Percentiles rank a stretch among this genome's conserved stretches.
Conservation (phyloP, 2,329 filamentous ascomycete species). For the Trichoderma semiorbis region DNA sequence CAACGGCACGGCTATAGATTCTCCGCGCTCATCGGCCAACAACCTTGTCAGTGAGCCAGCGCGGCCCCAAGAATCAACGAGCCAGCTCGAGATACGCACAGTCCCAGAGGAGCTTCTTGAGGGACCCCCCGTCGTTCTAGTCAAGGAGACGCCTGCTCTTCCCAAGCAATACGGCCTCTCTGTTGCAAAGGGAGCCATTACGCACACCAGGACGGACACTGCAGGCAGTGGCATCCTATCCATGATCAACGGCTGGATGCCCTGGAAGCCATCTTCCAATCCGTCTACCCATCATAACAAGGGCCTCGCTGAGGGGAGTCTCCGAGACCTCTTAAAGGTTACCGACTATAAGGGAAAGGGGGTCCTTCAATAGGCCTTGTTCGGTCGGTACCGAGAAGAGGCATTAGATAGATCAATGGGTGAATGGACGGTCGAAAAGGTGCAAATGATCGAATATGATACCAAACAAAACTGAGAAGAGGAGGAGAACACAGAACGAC, state of each 20-base stretch:
- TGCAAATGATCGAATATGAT: neutral
- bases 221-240: constrained; percentile 34
- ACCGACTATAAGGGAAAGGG: constrained; percentile 36
- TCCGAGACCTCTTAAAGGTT: constrained; percentile 49
- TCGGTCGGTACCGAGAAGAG: neutral
- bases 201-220: constrained; percentile 24
- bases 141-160: neutral
- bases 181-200: constrained; percentile 29
- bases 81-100: constrained; percentile 46
- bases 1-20: constrained; percentile 28
- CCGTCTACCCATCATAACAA: constrained; percentile 28
- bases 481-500: neutral
- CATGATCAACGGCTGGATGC: constrained; percentile 45
- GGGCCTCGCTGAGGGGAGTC: constrained; percentile 54
- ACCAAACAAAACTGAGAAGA: neutral
- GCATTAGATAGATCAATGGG: neutral
- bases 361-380: neutral
- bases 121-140: constrained; percentile 18
- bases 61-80: constrained; percentile 54
- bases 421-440: neutral
- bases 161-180: constrained; percentile 25
- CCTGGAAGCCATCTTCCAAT: constrained; percentile 36
- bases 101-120: constrained; percentile 28
- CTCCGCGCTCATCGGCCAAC: constrained; percentile 35
- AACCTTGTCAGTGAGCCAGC: constrained; percentile 54